Evolutionary conservation across 31 red algal genomes (phyloP).

Genomic region (Endocladia muricata): DNA sequence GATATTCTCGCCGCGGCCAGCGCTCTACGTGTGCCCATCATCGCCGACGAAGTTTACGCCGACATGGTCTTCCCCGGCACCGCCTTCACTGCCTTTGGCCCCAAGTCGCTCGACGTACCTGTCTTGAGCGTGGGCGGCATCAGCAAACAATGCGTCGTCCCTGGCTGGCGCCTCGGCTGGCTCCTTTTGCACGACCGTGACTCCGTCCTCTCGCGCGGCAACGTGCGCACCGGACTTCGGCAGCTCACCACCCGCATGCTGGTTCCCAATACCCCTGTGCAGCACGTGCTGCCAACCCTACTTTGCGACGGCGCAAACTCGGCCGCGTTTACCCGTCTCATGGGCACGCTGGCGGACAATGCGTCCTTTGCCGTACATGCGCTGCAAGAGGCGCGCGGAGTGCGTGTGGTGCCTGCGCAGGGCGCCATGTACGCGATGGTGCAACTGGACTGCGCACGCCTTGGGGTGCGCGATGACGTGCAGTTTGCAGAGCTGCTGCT

Average conservation of each 20-base stretch:
- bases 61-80: slow-evolving; percentile 77
- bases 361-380: slow-evolving; percentile 44
- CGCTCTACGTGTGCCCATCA: slow-evolving; percentile 69
- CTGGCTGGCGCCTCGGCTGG: slow-evolving; percentile 98
- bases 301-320: slow-evolving; percentile 23
- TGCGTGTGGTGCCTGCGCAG: slow-evolving; percentile 54
- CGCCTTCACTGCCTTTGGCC: slow-evolving; percentile 61
- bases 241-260: slow-evolving; percentile 90
- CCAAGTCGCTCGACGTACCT: slow-evolving; percentile 69
- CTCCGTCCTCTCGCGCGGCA: slow-evolving; percentile 37
- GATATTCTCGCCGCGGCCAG: slow-evolving; percentile 56
- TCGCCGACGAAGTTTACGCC: slow-evolving; percentile 99
- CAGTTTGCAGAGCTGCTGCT: slow-evolving; percentile 80
- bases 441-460: slow-evolving; percentile 49
- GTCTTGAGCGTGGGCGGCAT: slow-evolving; percentile 81
- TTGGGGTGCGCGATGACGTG: slow-evolving; percentile 71
- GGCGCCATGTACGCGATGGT: slow-evolving; percentile 97
- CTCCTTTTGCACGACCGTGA: slow-evolving; percentile 84
- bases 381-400: slow-evolving; percentile 37
- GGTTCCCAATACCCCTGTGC: slow-evolving; percentile 65
- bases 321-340: slow-evolving; percentile 28
- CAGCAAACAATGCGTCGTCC: slow-evolving; percentile 88
- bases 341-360: slow-evolving; percentile 66
- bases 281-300: slow-evolving; percentile 67
- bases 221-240: slow-evolving; percentile 59